phyloP scores from a whole-genome alignment of 495 filamentous ascomycete species.

The Penicillium diatomitis region DNA sequence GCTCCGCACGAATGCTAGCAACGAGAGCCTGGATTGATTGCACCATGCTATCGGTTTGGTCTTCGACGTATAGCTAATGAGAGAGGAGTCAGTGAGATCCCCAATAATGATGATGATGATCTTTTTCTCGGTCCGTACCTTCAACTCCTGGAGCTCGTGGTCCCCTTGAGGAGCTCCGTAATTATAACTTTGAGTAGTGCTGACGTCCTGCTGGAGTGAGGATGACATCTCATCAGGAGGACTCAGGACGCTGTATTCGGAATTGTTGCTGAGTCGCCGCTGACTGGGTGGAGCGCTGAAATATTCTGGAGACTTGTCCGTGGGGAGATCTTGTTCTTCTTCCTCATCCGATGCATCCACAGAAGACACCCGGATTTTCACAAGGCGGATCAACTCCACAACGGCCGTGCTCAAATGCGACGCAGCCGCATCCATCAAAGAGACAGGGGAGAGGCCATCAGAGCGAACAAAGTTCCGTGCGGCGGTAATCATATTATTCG shows the following conservation, averaged over 20 bases:
- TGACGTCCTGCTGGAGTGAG: constrained; percentile 22
- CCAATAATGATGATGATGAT: not conserved
- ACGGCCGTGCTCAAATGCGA: constrained; percentile 79
- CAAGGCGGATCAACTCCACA: constrained; percentile 71
- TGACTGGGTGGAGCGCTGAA: constrained; percentile 39
- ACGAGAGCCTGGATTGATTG: constrained; percentile 77
- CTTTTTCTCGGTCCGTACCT: constrained; percentile 29
- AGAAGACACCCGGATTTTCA: constrained; percentile 73
- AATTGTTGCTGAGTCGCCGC: constrained; percentile 39
- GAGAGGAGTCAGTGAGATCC: not conserved
- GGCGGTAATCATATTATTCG: constrained; percentile 92
- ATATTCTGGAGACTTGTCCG: constrained; percentile 40
- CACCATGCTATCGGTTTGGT: constrained; percentile 71
- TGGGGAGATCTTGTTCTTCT: constrained; percentile 26
- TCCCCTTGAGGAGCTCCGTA: constrained; percentile 36
- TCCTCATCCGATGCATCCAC: constrained; percentile 68
- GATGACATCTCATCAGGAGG: constrained; percentile 30
- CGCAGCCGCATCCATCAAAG: constrained; percentile 88
- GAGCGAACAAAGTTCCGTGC: constrained; percentile 80
- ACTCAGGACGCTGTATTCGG: constrained; percentile 46
- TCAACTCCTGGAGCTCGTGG: constrained; percentile 62
- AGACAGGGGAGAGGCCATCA: constrained; percentile 85
- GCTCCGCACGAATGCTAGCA: constrained; percentile 63
- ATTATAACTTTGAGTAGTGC: constrained; percentile 18
- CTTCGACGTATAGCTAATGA: constrained; percentile 66